These are phyloP conservation scores for Myrica gale DNA, from an alignment of 306 rosid species.

Conservation along the genomic window DNA sequence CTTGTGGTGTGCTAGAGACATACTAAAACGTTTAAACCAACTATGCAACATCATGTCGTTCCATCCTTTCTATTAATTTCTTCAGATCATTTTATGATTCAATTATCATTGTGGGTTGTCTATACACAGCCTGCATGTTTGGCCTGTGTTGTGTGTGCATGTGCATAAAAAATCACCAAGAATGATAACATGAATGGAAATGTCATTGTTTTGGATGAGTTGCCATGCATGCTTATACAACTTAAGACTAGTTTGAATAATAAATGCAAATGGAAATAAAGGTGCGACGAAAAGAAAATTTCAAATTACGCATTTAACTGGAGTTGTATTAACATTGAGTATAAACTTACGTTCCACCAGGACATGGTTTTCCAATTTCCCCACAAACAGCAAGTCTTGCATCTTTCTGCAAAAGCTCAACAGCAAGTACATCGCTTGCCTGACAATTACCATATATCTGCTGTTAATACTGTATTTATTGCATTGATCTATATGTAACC, in stretches of 20 bases:
- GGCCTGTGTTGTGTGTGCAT: not conserved
- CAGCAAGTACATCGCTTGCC: slow-evolving; percentile 98
- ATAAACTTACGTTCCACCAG: slow-evolving; percentile 81
- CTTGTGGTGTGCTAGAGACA: not conserved
- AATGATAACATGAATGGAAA: not conserved
- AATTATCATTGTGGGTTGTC: not conserved
- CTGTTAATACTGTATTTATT: not conserved
- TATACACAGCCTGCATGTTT: not conserved
- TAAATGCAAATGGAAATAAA: slow-evolving; percentile 5
- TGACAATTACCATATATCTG: slow-evolving; percentile 36
- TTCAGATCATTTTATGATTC: not conserved
- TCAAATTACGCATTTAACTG: slow-evolving; percentile 19
- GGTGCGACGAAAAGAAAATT: slow-evolving; percentile 1
- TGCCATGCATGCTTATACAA: slow-evolving; percentile 8
- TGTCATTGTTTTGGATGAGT: not conserved
- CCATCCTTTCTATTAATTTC: not conserved
- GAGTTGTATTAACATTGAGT: slow-evolving; percentile 3
- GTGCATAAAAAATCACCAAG: not conserved
- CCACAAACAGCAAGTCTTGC: slow-evolving; percentile 84
- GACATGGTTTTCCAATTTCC: slow-evolving; percentile 76
- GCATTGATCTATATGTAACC: too few species aligned
- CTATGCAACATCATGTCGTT: not conserved
- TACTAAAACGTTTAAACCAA: slow-evolving; percentile 7
- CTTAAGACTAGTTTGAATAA: slow-evolving; percentile 6
- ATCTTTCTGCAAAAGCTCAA: slow-evolving; percentile 94